A percentile compares a stretch with the other conserved stretches of the same genome.
Evolutionary conservation across 176 grass and related monocot genomes (phyloP).

Genomic region (Triticum dicoccoides): DNA sequence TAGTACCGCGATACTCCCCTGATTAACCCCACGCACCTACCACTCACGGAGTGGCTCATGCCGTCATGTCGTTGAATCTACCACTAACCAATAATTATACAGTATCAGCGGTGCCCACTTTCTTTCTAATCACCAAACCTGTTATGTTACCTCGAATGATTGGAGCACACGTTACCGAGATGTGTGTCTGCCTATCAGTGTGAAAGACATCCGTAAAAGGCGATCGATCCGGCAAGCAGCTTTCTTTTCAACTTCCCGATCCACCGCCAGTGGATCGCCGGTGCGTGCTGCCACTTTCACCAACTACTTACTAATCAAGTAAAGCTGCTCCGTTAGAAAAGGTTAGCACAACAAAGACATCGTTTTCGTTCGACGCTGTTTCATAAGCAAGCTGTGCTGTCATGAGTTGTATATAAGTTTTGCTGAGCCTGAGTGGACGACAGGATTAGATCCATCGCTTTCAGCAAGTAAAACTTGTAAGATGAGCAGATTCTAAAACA

Average conservation of each 20-base stretch:
- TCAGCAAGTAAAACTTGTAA: no score
- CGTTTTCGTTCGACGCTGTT: background rate
- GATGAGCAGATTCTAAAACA: no score
- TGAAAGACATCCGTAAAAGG: conserved; percentile 36
- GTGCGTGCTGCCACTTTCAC: background rate
- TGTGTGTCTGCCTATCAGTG: background rate
- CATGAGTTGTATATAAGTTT: background rate
- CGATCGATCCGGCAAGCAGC: background rate
- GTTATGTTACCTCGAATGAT: conserved; percentile 25
- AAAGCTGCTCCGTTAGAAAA: background rate
- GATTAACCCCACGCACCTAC: no score
- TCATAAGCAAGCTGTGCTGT: background rate
- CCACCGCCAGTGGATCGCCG: no score
- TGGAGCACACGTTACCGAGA: conserved; percentile 31
- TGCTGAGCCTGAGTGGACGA: background rate
- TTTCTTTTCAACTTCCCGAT: background rate
- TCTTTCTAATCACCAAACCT: no score
- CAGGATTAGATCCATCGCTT: no score
- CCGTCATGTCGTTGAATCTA: no score
- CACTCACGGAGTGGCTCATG: background rate
- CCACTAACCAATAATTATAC: background rate
- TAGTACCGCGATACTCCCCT: no score
- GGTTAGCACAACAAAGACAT: background rate
- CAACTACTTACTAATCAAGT: background rate
- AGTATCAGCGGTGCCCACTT: background rate